These are phyloP conservation scores for Aspergillus niger DNA, from an alignment of 2,329 filamentous ascomycete species.

Conservation along the genomic window DNA sequence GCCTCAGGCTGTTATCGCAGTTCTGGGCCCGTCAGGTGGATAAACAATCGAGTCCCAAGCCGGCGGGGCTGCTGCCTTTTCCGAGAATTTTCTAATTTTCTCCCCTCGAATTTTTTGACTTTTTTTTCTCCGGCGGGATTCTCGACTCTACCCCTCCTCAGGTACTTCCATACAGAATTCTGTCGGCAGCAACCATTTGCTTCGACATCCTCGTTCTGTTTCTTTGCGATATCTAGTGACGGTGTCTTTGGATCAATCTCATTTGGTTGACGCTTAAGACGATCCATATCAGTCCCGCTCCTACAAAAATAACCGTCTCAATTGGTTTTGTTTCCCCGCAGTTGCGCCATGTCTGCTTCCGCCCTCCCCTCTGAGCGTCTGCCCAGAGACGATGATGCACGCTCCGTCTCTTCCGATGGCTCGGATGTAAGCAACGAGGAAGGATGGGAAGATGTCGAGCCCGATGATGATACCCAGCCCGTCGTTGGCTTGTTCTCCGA, in stretches of 20 bases:
- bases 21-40: constrained; percentile 20
- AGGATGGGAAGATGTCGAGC: constrained; percentile 62
- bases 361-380: constrained; percentile 24
- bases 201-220: not conserved
- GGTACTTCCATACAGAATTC: not conserved
- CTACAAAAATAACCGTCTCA: not conserved
- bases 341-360: constrained; percentile 32
- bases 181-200: not conserved
- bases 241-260: not conserved
- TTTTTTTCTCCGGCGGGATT: constrained; percentile 11
- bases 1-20: constrained; percentile 21
- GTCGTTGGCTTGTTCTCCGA: constrained; percentile 71
- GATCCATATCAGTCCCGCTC: not conserved
- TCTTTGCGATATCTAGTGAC: not conserved
- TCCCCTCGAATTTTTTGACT: constrained; percentile 1
- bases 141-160: constrained; percentile 1
- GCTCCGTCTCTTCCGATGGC: constrained; percentile 39
- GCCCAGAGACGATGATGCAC: constrained; percentile 27
- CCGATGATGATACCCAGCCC: constrained; percentile 63
- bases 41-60: constrained; percentile 16
- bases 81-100: constrained; percentile 13
- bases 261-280: not conserved
- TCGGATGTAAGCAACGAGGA: constrained; percentile 54
- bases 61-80: constrained; percentile 27
- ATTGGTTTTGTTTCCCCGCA: constrained; percentile 3